Conservation (phyloP, 148 eudicot genomes). For the Rhododendron henanense region DNA sequence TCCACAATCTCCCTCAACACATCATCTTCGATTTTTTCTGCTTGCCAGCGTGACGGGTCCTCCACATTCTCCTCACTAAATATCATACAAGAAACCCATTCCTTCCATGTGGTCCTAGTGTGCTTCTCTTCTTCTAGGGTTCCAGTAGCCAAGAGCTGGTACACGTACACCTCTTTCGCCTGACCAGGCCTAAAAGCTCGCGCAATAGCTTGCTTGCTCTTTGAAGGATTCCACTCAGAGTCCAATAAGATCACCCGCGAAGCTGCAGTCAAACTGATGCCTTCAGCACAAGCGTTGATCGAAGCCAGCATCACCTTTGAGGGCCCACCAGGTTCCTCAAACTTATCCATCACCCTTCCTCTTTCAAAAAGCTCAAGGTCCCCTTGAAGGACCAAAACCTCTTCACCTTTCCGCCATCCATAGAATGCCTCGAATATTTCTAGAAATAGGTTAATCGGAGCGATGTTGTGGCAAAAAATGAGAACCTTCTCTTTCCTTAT, state of each 20-base stretch:
- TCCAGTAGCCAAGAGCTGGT: slow-evolving; percentile 77
- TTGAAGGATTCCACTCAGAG: slow-evolving; percentile 97
- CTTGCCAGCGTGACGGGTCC: slow-evolving; percentile 99
- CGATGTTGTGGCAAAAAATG: slow-evolving; percentile 95
- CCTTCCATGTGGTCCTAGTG: slow-evolving; percentile 90
- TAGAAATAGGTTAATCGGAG: slow-evolving; percentile 81
- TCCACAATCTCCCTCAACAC: slow-evolving; percentile 85
- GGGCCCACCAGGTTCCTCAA: slow-evolving; percentile 87
- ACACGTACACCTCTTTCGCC: slow-evolving; percentile 86
- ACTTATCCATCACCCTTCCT: slow-evolving; percentile 87
- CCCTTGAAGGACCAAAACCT: slow-evolving; percentile 82
- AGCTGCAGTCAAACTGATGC: slow-evolving; percentile 94
- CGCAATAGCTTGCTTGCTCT: slow-evolving; percentile 97
- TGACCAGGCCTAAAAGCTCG: slow-evolving; percentile 97
- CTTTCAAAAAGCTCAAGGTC: slow-evolving; percentile 95
- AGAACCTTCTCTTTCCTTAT: slow-evolving; percentile 77
- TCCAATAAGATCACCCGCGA: slow-evolving; percentile 90
- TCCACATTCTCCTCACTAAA: slow-evolving; percentile 94
- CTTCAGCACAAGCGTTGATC: slow-evolving; percentile 90
- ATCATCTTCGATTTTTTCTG: slow-evolving; percentile 87
- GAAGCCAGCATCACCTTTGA: slow-evolving; percentile 93
- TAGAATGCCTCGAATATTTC: slow-evolving; percentile 61
- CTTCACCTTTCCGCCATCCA: slow-evolving; percentile 87
- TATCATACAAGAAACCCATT: slow-evolving; percentile 97
- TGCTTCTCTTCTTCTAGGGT: slow-evolving; percentile 93